Evolutionary conservation across 2,329 filamentous ascomycete species (phyloP), one percentile per base, ranked within the genome.

Genomic region (Cytospora piceae): DNA sequence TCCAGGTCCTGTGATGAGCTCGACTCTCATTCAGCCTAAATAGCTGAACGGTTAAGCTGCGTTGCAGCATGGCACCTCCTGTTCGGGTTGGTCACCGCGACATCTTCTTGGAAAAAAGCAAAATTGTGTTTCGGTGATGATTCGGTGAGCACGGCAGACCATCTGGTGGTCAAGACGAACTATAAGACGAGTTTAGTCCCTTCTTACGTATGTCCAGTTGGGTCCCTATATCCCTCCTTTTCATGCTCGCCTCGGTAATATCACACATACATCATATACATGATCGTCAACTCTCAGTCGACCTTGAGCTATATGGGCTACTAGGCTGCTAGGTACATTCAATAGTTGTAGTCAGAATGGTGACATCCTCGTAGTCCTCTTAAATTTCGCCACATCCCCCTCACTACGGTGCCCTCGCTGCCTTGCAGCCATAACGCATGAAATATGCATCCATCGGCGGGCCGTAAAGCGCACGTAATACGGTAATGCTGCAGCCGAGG

Each of bases 371-470:
- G 4, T 15, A 15, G 20, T 20, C 5, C 39, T 42, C 39, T 42
- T 15, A 3, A 9, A 42, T 15, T 42, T 42, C 8, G 39, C 39
- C 39, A n/a, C 39, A 42, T 20, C 20, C 39, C 39, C 39, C 39
- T n/a, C 39, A 24, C 59, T 11, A 46, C 59, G 5, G 59, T 32
- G 24, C 14, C 17, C 39, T 77, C 61, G 72, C 27, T 29, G 27
- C 27, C 71, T n/a, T n/a, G n/a, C n/a, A 5, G 68, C 72, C 24
- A n/a, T n/a, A n/a, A 2, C 14, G 34, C 34, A 37, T 37, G 12
- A 37, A 12, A 66, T 70, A 72, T 42, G 73, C 79, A 65, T 76
- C 75, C 49, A 78, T 79, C 65, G 11, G 75, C 73, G 17, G 68
- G 67, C 32, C 77, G 77, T 34, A 72, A 71, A 1, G 76, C 77